Evolutionary conservation across 2,329 filamentous ascomycete genomes (phyloP), one percentile per base, ranked within the genome.

Genomic region (Chlorencoelia australis): DNA sequence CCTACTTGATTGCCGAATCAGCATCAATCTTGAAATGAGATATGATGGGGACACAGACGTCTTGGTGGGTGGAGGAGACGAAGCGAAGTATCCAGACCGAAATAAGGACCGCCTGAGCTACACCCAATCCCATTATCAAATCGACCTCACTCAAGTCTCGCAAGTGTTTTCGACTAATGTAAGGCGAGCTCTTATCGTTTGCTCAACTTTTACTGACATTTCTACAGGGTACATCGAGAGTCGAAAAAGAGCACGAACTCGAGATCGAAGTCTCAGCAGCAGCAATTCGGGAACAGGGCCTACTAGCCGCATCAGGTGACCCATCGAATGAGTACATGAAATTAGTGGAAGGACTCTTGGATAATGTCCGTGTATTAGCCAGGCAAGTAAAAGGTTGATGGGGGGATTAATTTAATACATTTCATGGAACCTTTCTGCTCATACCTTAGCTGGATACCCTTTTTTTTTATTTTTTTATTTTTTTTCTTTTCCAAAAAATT

Each of bases 101-200:
- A 78, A 75, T 49, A 98, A 98, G 59, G 88, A 98, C 59, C 75
- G 91, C 13, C 67, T 98, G 56, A 93, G 84, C 55, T 98, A 98
- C 61, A 79, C 71, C 7, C 93, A 96, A 57, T 71, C 87, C 26
- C 77, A 75, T 36, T 95, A 93, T 56, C 84, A 91, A 56, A 73
- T 98, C 49, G 91, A 98, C 60, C 66, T 98, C 33, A 98, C 91
- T 0, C 88, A 95, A 58, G 91, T 98, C 27, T 82, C 77, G 8
- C 87, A 95, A 58, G 87, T 94, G 29, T 79, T 75, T 9, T 21
- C 41, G 20, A 37, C 45, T 7, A 54, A 55, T 46, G 58, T 59
- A 49, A 47, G 54, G 49, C 32, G 22, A 11, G 22, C 10, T 19
- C 9, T 14, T n/a, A 14, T 21, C 14, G 16, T 30, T n/a, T 5